Conservation (phyloP, 2,329 filamentous ascomycete species). For the Dactylonectria estremocensis region DNA sequence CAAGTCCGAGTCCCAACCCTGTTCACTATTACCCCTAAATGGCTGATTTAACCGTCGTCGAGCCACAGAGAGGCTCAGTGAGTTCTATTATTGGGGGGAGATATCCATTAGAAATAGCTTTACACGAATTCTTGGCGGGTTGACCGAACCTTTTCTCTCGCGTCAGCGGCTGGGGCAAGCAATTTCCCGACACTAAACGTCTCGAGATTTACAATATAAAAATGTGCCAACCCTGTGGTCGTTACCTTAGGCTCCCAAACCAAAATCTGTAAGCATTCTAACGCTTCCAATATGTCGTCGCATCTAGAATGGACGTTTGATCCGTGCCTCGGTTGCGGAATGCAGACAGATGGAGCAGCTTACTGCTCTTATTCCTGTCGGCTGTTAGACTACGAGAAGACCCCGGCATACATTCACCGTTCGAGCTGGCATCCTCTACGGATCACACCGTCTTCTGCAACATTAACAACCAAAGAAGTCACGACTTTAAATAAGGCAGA, state of each 20-base stretch:
- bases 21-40: too few relatives aligned
- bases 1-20: too few relatives aligned
- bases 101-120: too few relatives aligned
- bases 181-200: too few relatives aligned
- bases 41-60: too few relatives aligned
- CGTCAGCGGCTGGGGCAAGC: background rate
- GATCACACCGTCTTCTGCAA: background rate
- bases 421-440: too few relatives aligned
- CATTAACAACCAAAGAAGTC: background rate
- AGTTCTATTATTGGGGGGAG: too few relatives aligned
- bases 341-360: too few relatives aligned
- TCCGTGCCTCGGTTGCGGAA: background rate
- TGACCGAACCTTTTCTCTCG: too few relatives aligned
- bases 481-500: background rate
- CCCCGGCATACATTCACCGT: background rate
- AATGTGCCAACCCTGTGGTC: background rate
- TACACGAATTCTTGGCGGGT: too few relatives aligned
- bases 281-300: constrained; percentile 2
- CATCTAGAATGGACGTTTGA: background rate
- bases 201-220: too few relatives aligned
- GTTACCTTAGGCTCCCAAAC: background rate
- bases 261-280: background rate
- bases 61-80: too few relatives aligned
- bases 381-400: constrained; percentile 1
- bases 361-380: constrained; percentile 1